Percentiles rank a stretch among this genome's conserved stretches.
These are phyloP conservation scores for Boletus sp. DNA, from an alignment of 1,284 basidiomycete species.

Conservation along the genomic window DNA sequence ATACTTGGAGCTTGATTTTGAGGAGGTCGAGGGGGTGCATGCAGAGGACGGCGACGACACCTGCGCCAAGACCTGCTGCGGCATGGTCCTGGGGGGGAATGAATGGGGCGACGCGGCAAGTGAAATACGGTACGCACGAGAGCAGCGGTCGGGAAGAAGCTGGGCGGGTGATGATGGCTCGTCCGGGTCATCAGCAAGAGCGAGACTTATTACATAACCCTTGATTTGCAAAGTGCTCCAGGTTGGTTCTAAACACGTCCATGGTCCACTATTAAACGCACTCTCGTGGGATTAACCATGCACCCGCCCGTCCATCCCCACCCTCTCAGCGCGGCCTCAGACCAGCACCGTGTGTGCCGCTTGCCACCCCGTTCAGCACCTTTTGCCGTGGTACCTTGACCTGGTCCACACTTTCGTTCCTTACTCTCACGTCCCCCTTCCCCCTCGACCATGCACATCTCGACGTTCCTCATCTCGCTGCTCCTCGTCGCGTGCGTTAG, in stretches of 20 bases:
- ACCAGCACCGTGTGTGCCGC: no score
- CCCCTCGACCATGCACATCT: constrained; percentile 16
- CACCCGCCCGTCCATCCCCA: no score
- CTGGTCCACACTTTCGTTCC: not conserved
- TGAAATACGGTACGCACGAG: constrained; percentile 40
- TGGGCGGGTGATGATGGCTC: constrained; percentile 50
- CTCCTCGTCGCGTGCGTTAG: constrained; percentile 8
- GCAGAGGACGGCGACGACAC: constrained; percentile 87
- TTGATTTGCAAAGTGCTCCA: no score
- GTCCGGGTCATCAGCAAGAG: no score
- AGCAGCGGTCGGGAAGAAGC: constrained; percentile 71
- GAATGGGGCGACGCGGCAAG: not conserved
- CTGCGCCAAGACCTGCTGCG: constrained; percentile 88
- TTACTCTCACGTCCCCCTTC: constrained; percentile 1
- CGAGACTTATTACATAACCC: no score
- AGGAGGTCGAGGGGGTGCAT: constrained; percentile 98
- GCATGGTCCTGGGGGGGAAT: constrained; percentile 75
- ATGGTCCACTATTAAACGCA: no score
- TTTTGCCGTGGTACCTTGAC: no score
- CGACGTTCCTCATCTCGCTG: not conserved
- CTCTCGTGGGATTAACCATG: no score
- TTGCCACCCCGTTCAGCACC: no score
- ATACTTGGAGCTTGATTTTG: constrained; percentile 95
- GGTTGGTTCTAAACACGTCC: constrained; percentile 3
- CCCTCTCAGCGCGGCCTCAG: no score